Evolutionary conservation across 2,329 filamentous ascomycete genomes (phyloP).

Genomic region (Pseudodiploospora longispora): DNA sequence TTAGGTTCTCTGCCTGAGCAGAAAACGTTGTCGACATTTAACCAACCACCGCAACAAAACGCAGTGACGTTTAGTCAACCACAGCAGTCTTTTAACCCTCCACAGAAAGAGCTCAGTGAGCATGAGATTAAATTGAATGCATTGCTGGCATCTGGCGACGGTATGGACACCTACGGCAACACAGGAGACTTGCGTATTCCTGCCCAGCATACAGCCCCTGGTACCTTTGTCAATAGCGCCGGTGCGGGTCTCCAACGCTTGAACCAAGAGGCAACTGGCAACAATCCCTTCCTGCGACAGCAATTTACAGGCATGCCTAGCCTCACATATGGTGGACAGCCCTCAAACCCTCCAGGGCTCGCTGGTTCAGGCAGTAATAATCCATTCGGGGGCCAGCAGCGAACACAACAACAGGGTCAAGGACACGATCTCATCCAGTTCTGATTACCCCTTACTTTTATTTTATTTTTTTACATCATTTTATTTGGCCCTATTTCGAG

Average conservation of each 20-base stretch:
- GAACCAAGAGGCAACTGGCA: constrained; percentile 64
- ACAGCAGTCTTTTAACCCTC: constrained; percentile 27
- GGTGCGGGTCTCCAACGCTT: constrained; percentile 69
- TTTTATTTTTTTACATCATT: background rate
- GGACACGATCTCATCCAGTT: constrained; percentile 57
- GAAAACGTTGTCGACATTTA: constrained; percentile 58
- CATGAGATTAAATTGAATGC: constrained; percentile 75
- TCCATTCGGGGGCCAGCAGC: constrained; percentile 45
- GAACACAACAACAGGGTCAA: constrained; percentile 41
- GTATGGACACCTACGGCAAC: constrained; percentile 95
- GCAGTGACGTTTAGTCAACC: constrained; percentile 41
- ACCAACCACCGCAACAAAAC: constrained; percentile 41
- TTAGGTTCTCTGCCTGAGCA: constrained; percentile 76
- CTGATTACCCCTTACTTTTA: constrained; percentile 24
- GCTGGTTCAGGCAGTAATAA: constrained; percentile 47
- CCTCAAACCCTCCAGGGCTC: constrained; percentile 49
- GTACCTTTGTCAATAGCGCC: constrained; percentile 93
- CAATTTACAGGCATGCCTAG: constrained; percentile 74
- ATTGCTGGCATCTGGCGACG: constrained; percentile 78
- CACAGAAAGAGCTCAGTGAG: constrained; percentile 50
- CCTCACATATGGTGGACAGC: constrained; percentile 42
- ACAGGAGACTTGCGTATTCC: constrained; percentile 94
- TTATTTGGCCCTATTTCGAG: background rate
- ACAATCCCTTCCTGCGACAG: constrained; percentile 80
- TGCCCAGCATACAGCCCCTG: constrained; percentile 90